A percentile compares a stretch with the other conserved stretches of the same genome.
phyloP scores from a whole-genome alignment of 2,329 filamentous ascomycete genomes.

The Diplocarpon mali region DNA sequence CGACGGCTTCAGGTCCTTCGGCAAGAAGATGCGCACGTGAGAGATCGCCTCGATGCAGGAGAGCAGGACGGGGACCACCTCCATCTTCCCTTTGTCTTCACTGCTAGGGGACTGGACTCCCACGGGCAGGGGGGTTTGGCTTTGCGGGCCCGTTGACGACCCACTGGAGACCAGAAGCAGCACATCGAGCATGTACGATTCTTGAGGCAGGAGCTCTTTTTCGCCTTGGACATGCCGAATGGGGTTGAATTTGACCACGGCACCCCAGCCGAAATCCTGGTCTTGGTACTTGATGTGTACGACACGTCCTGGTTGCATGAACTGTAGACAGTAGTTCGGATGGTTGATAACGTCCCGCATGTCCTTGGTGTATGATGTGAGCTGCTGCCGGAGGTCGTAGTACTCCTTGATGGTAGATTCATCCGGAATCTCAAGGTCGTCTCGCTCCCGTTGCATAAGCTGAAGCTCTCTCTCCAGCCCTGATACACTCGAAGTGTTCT shows the following conservation, averaged over 20 bases:
- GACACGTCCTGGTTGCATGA: conserved; percentile 76
- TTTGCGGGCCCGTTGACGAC: conserved; percentile 39
- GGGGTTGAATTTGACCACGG: conserved; percentile 62
- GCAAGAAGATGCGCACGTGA: conserved; percentile 73
- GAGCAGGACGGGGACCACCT: conserved; percentile 77
- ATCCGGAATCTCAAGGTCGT: conserved; percentile 67
- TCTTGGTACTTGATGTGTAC: conserved; percentile 74
- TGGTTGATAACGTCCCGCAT: conserved; percentile 89
- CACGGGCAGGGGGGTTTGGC: conserved; percentile 54
- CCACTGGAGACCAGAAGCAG: conserved; percentile 53
- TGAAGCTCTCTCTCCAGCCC: conserved; percentile 73
- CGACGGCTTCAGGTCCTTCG: conserved; percentile 58
- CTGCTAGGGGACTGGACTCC: conserved; percentile 48
- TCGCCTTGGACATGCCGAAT: conserved; percentile 57
- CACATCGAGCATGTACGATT: conserved; percentile 75
- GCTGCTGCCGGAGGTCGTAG: conserved; percentile 76
- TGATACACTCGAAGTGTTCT: conserved; percentile 82
- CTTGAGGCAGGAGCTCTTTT: conserved; percentile 57
- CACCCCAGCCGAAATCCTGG: conserved; percentile 88
- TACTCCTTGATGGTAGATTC: conserved; percentile 89
- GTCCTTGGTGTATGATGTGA: conserved; percentile 74
- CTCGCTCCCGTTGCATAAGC: conserved; percentile 64
- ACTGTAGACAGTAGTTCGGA: conserved; percentile 74
- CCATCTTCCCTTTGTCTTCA: conserved; percentile 59
- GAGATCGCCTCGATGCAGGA: conserved; percentile 77